Evolutionary conservation across 768 basidiomycete genomes (phyloP), one percentile per base, ranked within the genome.

Genomic region (Tubosaeta sp.): DNA sequence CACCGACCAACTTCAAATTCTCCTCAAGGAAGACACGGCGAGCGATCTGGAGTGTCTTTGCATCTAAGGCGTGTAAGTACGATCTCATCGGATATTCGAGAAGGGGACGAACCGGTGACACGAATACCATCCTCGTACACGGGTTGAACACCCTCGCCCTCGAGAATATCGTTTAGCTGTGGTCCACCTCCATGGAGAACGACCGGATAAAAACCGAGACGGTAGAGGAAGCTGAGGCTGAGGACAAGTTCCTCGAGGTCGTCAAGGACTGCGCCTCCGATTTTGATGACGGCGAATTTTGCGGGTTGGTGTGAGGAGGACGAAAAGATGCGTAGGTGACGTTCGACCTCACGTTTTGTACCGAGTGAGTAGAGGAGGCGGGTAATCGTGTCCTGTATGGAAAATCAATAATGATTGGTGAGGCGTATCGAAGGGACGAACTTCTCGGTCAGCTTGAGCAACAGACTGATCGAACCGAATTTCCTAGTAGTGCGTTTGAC

Each of bases 111-210:
- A 90, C 91, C 88, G 41, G 96, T 99, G 55, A 99, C 92, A 40
- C 96, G 84, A 60, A 99, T 98, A 31, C 96, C 95, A 64, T 97
- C 94, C 56, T 90, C 93, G 71, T 97, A 98, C 71, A 97, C 94
- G 1, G 96, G 94, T 21, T 94, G 80, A 46, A 98, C 84, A 29
- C 96, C 96, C 64, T 92, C 94, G 21, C 81, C 72, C 63, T 97
- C 93, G 54, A 99, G 85, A 59, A 96, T 91, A 53, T 86, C 84
- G 73, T 99, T 99, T 57, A 95, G 72, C 66, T 96, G 94, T 19
- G 94, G 95, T 24, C 95, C 95, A 54, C 86, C 95, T 44, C 96
- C 96, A 73, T 99, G 96, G 6, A 99, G 80, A 44, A 99, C 84
- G 53, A 99, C 88, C 0, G 96, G 96, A 73, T 95, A 99, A n/a